Evolutionary conservation across 768 basidiomycete species (phyloP).

Genomic region (Suillus clintonianus): DNA sequence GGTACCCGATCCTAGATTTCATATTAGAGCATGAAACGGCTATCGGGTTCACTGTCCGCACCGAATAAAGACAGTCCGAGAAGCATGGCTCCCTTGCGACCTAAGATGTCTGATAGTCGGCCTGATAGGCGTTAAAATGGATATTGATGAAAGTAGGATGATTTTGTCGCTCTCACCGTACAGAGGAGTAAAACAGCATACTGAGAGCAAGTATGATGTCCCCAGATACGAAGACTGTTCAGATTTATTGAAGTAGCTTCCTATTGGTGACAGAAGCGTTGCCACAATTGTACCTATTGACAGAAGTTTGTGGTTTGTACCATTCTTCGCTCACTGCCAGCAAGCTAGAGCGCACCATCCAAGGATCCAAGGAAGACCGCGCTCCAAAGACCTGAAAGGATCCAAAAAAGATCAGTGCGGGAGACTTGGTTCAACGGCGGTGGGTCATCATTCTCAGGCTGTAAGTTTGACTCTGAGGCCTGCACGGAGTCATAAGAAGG

Average conservation of each 20-base stretch:
- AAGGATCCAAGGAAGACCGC: conserved; percentile 83
- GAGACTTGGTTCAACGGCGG: conserved; percentile 49
- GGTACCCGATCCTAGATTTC: conserved; percentile 69
- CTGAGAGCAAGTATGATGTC: conserved; percentile 82
- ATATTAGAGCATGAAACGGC: conserved; percentile 17
- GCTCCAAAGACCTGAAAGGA: conserved; percentile 78
- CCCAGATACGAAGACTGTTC: conserved; percentile 86
- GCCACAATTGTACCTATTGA: conserved; percentile 76
- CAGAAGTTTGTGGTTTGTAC: conserved; percentile 5
- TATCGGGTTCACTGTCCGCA: conserved; percentile 32
- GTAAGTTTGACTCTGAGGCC: conserved; percentile 29
- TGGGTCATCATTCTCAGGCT: conserved; percentile 23
- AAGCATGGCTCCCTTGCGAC: conserved; percentile 85
- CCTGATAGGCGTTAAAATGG: conserved; percentile 46
- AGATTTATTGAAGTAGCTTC: conserved; percentile 79
- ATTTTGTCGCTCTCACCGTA: conserved; percentile 55
- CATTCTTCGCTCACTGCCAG: background rate
- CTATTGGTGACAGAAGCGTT: conserved; percentile 82
- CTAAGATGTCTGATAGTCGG: conserved; percentile 81
- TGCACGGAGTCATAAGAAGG: conserved; percentile 50
- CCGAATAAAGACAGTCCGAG: conserved; percentile 84
- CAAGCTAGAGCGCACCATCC: conserved; percentile 58
- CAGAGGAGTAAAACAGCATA: conserved; percentile 89
- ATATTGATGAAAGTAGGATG: background rate
- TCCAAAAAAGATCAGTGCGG: conserved; percentile 61